Evolutionary conservation across 352 stramenopile species (phyloP).

Genomic region (Globisporangium barbulae): DNA sequence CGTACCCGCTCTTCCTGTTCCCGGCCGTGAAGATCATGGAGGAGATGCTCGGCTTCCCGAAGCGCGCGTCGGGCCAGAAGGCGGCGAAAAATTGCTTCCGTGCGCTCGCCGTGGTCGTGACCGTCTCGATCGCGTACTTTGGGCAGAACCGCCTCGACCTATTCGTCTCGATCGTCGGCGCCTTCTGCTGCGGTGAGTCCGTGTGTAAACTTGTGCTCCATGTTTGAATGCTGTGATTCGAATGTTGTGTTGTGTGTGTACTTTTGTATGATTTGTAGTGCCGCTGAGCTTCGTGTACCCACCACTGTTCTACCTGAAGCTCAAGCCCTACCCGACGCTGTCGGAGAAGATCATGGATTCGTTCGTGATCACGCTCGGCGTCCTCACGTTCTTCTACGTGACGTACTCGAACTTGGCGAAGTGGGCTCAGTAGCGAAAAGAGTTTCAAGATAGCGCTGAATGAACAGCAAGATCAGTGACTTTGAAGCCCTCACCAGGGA

Average conservation of each 20-base stretch:
- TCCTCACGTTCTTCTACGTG: constrained; percentile 80
- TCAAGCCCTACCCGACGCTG: constrained; percentile 40
- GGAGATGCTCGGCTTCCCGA: constrained; percentile 75
- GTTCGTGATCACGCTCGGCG: constrained; percentile 53
- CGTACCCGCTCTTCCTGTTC: constrained; percentile 80
- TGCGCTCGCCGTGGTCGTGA: constrained; percentile 58
- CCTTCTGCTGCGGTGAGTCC: constrained; percentile 74
- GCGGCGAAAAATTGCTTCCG: constrained; percentile 74
- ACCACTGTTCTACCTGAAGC: constrained; percentile 75
- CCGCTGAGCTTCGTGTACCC: constrained; percentile 81
- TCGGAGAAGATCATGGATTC: constrained; percentile 58
- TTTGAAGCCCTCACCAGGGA: too few species aligned
- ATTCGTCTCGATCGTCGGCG: constrained; percentile 80
- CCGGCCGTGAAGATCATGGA: constrained; percentile 83
- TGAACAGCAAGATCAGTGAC: too few species aligned
- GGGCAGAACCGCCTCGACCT: constrained; percentile 70
- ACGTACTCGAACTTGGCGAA: constrained; percentile 76
- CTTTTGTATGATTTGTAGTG: constrained; percentile 28
- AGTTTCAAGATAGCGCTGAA: too few species aligned
- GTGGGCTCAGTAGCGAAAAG: constrained; percentile 27
- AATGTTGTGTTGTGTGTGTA: constrained; percentile 9
- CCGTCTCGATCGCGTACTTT: constrained; percentile 71
- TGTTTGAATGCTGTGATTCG: neutral
- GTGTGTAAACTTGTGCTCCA: neutral
- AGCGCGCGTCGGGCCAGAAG: constrained; percentile 62